phyloP scores from a whole-genome alignment of 1,284 basidiomycete genomes.

The Apiotrichum gamsii region DNA sequence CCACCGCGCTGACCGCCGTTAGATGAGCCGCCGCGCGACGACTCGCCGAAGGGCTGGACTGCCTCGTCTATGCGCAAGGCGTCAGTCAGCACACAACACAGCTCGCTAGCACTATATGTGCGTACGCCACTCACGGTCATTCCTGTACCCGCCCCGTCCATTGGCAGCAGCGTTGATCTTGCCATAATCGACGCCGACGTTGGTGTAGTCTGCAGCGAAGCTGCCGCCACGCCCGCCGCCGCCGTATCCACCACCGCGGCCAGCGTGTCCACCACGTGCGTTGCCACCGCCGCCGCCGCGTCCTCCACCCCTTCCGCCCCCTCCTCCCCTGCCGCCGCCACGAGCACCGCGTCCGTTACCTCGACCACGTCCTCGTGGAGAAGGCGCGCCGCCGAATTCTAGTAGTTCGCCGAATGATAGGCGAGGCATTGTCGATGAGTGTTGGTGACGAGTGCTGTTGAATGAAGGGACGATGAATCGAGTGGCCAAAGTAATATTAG shows the following conservation, averaged over 20 bases:
- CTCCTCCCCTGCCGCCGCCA: slow-evolving; percentile 20
- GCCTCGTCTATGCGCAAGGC: too few species aligned
- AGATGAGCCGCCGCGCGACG: slow-evolving; percentile 6
- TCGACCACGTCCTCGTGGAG: slow-evolving; percentile 25
- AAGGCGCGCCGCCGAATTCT: slow-evolving; percentile 19
- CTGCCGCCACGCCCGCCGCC: slow-evolving; percentile 15
- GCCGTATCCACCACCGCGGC: slow-evolving; percentile 12
- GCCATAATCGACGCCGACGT: slow-evolving; percentile 39
- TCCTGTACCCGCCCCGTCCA: slow-evolving; percentile 35
- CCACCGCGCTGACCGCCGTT: too few species aligned
- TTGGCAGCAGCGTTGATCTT: slow-evolving; percentile 30
- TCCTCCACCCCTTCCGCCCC: slow-evolving; percentile 17
- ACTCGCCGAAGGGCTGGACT: slow-evolving; percentile 25
- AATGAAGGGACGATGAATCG: background rate
- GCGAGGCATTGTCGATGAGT: slow-evolving; percentile 10
- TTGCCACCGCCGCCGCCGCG: slow-evolving; percentile 12
- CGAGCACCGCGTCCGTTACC: too few species aligned
- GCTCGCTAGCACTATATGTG: too few species aligned
- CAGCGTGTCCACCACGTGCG: slow-evolving; percentile 1
- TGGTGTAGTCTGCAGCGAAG: slow-evolving; percentile 37
- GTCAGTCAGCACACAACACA: too few species aligned
- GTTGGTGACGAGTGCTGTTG: background rate
- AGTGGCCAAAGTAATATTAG: background rate
- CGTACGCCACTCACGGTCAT: slow-evolving; percentile 8
- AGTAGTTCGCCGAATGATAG: slow-evolving; percentile 37